phyloP scores from a whole-genome alignment of 306 rosid genomes.

The Begonia masoniana region DNA sequence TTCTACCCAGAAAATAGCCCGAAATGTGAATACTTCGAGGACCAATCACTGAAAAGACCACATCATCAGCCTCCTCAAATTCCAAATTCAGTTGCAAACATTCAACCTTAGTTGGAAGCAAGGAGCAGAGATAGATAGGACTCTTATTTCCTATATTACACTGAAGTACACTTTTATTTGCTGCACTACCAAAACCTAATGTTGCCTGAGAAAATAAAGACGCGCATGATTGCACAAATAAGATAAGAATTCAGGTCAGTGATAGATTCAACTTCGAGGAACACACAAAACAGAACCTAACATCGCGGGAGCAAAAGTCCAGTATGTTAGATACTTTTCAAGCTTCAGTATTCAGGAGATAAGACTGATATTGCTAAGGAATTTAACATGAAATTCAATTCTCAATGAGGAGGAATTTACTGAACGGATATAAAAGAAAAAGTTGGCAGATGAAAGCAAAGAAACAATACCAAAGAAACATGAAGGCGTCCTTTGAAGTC shows the following conservation, averaged over 20 bases:
- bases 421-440: too few species aligned
- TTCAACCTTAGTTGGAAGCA: conserved; percentile 56
- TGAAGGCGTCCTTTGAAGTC: conserved; percentile 66
- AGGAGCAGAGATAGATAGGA: conserved; percentile 68
- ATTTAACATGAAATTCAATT: too few species aligned
- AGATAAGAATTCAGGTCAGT: not conserved
- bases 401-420: too few species aligned
- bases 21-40: conserved; percentile 80
- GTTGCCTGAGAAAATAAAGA: conserved; percentile 38
- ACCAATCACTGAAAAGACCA: conserved; percentile 78
- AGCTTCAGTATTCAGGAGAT: too few species aligned
- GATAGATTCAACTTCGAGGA: too few species aligned
- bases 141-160: conserved; percentile 75
- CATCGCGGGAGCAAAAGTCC: too few species aligned
- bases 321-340: too few species aligned
- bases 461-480: conserved; percentile 68
- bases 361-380: too few species aligned
- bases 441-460: too few species aligned
- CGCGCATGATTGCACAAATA: not conserved
- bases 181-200: conserved; percentile 49
- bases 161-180: conserved; percentile 56
- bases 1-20: conserved; percentile 38
- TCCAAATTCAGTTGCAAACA: conserved; percentile 75
- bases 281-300: too few species aligned
- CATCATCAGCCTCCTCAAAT: conserved; percentile 59